These are phyloP conservation scores for Pleurotus cornucopiae DNA, from an alignment of 768 basidiomycete species.

Conservation along the genomic window DNA sequence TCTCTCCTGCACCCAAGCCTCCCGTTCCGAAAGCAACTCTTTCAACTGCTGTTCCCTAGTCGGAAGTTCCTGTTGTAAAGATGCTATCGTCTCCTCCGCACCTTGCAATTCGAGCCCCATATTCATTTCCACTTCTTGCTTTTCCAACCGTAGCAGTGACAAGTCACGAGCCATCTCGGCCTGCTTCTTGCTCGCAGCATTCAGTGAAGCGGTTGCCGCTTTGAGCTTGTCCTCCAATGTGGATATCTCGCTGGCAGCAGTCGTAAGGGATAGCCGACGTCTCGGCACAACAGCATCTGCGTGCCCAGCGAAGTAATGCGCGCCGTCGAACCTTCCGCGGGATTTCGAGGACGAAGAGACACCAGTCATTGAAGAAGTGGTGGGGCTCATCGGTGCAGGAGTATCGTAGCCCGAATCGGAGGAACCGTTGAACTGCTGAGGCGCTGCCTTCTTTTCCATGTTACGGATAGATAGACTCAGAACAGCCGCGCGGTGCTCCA, in stretches of 20 bases:
- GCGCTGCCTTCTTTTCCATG: conserved; percentile 54
- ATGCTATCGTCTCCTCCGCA: conserved; percentile 60
- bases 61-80: conserved; percentile 52
- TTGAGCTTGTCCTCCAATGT: conserved; percentile 64
- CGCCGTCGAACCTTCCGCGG: conserved; percentile 67
- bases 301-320: conserved; percentile 84
- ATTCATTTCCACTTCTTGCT: conserved; percentile 62
- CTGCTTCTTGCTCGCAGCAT: conserved; percentile 56
- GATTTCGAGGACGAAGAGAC: conserved; percentile 35
- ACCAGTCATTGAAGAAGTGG: conserved; percentile 37
- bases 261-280: conserved; percentile 36
- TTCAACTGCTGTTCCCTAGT: conserved; percentile 43
- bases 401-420: conserved; percentile 46
- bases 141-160: conserved; percentile 59
- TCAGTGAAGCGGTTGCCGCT: conserved; percentile 53
- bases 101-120: conserved; percentile 62
- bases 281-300: conserved; percentile 60
- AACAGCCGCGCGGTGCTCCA: conserved; percentile 83
- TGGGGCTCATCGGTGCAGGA: conserved; percentile 49
- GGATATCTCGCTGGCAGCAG: conserved; percentile 39
- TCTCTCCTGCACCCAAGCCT: conserved; percentile 47
- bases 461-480: conserved; percentile 66
- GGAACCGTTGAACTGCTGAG: conserved; percentile 18
- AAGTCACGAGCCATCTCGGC: conserved; percentile 60
- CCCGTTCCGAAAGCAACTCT: conserved; percentile 44